These are phyloP conservation scores for Paragyromitra xinjiangensis DNA, from an alignment of 495 filamentous ascomycete genomes.

Conservation along the genomic window DNA sequence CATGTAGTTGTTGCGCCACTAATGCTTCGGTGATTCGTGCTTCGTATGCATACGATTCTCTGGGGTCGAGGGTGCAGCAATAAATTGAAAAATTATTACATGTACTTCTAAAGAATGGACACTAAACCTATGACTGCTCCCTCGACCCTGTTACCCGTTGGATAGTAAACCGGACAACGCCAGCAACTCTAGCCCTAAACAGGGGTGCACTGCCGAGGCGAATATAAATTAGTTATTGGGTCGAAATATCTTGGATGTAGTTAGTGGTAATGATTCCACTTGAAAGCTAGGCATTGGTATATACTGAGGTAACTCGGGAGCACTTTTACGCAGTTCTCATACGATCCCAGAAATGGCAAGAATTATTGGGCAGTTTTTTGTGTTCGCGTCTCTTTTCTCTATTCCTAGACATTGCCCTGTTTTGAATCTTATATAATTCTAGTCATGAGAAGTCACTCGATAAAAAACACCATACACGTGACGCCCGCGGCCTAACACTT, in stretches of 20 bases:
- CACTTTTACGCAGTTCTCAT: not conserved
- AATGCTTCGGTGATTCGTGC: not conserved
- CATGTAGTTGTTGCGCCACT: slow-evolving; percentile 11
- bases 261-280: not conserved
- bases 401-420: not conserved
- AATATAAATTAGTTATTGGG: not conserved
- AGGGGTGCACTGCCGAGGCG: not conserved
- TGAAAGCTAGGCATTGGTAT: not conserved
- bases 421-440: not conserved
- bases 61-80: not conserved
- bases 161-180: slow-evolving; percentile 1
- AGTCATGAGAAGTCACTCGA: slow-evolving; percentile 30
- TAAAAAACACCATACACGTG: slow-evolving; percentile 3
- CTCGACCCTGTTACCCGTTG: not conserved
- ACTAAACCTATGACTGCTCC: not conserved
- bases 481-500: not conserved
- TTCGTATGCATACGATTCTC: not conserved
- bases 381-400: slow-evolving; percentile 6
- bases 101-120: not conserved
- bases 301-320: not conserved
- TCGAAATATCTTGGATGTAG: not conserved
- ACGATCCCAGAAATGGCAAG: not conserved
- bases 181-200: not conserved
- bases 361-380: not conserved
- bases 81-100: not conserved